These are phyloP conservation scores for Arachnomyces sp. DNA, from an alignment of 2,329 filamentous ascomycete species.

Conservation along the genomic window DNA sequence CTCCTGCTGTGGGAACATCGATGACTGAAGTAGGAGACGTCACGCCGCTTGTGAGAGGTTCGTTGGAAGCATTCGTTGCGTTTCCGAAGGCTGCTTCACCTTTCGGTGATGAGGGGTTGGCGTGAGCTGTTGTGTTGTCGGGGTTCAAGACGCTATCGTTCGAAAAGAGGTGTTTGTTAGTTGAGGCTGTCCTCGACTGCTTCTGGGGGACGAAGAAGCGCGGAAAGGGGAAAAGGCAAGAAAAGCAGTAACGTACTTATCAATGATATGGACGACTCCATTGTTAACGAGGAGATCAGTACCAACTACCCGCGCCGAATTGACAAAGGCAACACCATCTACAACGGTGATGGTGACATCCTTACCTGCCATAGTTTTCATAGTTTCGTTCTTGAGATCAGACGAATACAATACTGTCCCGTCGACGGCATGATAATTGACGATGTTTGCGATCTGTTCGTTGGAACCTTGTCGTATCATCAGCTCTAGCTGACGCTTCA, in stretches of 20 bases:
- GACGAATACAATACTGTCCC: slow-evolving; percentile 49
- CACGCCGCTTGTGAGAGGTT: slow-evolving; percentile 51
- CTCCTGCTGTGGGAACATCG: slow-evolving; percentile 19
- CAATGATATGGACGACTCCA: slow-evolving; percentile 52
- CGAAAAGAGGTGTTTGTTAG: too few species aligned
- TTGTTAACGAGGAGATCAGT: slow-evolving; percentile 47
- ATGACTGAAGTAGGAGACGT: slow-evolving; percentile 37
- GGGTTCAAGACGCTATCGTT: slow-evolving; percentile 51
- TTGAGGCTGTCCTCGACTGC: too few species aligned
- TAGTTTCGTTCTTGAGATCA: slow-evolving; percentile 33
- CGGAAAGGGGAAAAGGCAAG: neutral
- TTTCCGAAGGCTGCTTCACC: slow-evolving; percentile 49
- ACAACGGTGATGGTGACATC: slow-evolving; percentile 39
- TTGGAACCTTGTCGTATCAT: slow-evolving; percentile 4
- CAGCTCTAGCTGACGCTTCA: too few species aligned
- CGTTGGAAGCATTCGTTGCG: slow-evolving; percentile 42
- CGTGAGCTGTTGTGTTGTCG: slow-evolving; percentile 38
- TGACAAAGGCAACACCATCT: slow-evolving; percentile 40
- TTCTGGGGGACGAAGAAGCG: neutral
- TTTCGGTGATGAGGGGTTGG: slow-evolving; percentile 36
- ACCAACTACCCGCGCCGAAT: slow-evolving; percentile 46
- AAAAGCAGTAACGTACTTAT: slow-evolving; percentile 39
- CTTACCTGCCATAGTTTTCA: slow-evolving; percentile 37
- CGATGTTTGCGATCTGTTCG: slow-evolving; percentile 32
- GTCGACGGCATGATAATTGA: slow-evolving; percentile 59